These are phyloP conservation scores for Melampsora abietis-canadensis DNA, from an alignment of 1,284 basidiomycete species.

Conservation along the genomic window DNA sequence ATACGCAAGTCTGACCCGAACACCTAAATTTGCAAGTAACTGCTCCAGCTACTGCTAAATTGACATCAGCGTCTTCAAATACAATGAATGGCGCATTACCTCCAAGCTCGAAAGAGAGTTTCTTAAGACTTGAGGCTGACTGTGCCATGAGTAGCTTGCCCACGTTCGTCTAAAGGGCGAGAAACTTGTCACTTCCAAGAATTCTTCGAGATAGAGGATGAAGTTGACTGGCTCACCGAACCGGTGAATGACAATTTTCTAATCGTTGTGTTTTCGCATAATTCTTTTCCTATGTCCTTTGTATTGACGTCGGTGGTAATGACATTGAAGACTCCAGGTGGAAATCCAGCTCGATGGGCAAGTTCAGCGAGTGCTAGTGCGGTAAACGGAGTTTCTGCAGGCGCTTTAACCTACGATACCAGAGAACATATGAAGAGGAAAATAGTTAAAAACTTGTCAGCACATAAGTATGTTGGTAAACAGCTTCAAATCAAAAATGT, in stretches of 20 bases:
- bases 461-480: neutral
- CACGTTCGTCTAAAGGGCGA: constrained; percentile 67
- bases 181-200: constrained; percentile 23
- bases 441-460: too few species aligned
- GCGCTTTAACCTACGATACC: constrained; percentile 69
- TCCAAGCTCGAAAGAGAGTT: constrained; percentile 66
- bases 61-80: constrained; percentile 92
- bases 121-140: constrained; percentile 83
- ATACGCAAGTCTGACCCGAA: constrained; percentile 83
- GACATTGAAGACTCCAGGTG: constrained; percentile 91
- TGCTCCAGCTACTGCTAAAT: constrained; percentile 84
- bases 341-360: constrained; percentile 79
- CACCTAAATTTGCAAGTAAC: constrained; percentile 86
- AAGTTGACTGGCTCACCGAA: constrained; percentile 8
- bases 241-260: constrained; percentile 91
- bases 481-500: neutral
- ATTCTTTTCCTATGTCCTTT: constrained; percentile 68
- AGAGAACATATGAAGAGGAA: neutral
- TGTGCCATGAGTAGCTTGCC: constrained; percentile 84
- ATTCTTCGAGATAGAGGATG: neutral
- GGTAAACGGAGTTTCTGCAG: constrained; percentile 92
- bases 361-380: constrained; percentile 83
- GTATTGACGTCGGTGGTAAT: constrained; percentile 82
- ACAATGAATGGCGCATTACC: constrained; percentile 94
- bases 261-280: constrained; percentile 59